Conservation (phyloP, 768 basidiomycete species). For the Leccinum olivaceopallidum region DNA sequence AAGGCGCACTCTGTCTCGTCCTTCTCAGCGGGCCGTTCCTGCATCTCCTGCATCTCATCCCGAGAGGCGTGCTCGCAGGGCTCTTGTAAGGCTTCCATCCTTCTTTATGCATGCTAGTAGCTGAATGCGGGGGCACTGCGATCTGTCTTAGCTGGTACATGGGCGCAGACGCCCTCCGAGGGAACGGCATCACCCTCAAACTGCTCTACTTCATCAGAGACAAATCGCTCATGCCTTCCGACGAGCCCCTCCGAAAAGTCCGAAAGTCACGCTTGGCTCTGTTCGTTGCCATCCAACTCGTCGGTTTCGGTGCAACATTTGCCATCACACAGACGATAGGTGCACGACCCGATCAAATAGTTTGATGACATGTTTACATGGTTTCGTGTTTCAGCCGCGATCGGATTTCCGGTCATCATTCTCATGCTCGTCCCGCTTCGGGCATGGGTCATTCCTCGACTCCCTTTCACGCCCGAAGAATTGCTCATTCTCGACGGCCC, state of each 20-base stretch:
- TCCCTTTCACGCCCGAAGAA: slow-evolving; percentile 79
- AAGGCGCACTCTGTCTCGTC: slow-evolving; percentile 77
- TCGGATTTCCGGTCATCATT: slow-evolving; percentile 90
- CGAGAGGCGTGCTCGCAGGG: slow-evolving; percentile 81
- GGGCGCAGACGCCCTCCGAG: slow-evolving; percentile 79
- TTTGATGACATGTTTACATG: background rate
- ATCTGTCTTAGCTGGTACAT: slow-evolving; percentile 73
- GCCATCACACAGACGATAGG: slow-evolving; percentile 90
- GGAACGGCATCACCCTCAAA: slow-evolving; percentile 82
- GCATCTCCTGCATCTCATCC: slow-evolving; percentile 76
- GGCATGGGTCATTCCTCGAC: slow-evolving; percentile 63
- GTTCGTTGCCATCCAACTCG: slow-evolving; percentile 73
- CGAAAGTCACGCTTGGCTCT: slow-evolving; percentile 71
- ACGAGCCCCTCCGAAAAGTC: slow-evolving; percentile 76
- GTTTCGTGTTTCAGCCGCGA: slow-evolving; percentile 65
- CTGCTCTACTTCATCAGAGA: slow-evolving; percentile 81
- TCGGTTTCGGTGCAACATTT: slow-evolving; percentile 58
- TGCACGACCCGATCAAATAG: slow-evolving; percentile 30
- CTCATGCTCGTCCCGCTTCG: slow-evolving; percentile 80
- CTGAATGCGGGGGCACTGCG: background rate
- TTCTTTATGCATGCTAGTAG: slow-evolving; percentile 2
- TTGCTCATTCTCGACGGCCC: slow-evolving; percentile 86
- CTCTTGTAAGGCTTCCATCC: slow-evolving; percentile 60
- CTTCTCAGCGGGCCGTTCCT: slow-evolving; percentile 82
- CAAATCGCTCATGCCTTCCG: slow-evolving; percentile 52